Evolutionary conservation across 169 alveolate species (phyloP), one percentile per base, ranked within the genome.

Genomic region (Plasmodium inui): DNA sequence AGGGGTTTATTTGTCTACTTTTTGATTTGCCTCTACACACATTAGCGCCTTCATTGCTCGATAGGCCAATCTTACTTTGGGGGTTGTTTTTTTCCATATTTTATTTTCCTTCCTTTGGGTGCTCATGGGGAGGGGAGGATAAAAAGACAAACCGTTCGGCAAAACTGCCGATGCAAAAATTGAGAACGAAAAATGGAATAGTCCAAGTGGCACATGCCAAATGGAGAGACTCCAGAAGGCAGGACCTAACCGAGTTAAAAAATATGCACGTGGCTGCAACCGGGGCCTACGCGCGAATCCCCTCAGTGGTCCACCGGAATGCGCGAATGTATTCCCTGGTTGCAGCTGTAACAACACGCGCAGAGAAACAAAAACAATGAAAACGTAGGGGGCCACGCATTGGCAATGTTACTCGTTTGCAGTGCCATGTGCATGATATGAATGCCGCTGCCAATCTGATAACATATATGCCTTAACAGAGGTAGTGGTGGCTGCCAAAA

Each of bases 1-100:
- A 53, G 1, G 70, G 55, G 22, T 19, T 30, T 34, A 81, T 1
- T 39, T 81, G 88, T 81, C 88, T 81, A 81, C 50, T 81, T 30
- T 81, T 81, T 39, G 76, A 53, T 53, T 81, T 81, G 1, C 37
- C 67, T 17, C 53, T 81, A 50, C 53, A 46, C 53, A 53, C 6
- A 46, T 50, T 53, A 1, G 39, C 5, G 37, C 22, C 37, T 50
- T 81, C 88, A 53, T 81, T 39, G 50, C 55, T 79, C n/a, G 79
- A 41, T 53, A 26, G 55, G 37, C n/a, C 1, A 28, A 26, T 3
- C 4, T 53, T 46, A 28, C 67, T 81, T 50, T 81, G n/a, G 32
- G 50, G 37, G 22, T 50, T 53, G 9, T 53, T 81, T 28, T 39
- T 28, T 81, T 81, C 88, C 88, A 53, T 81, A 53, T 81, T 81